Evolutionary conservation across 1,284 basidiomycete species (phyloP).

Genomic region (Psilocybe mexicana): DNA sequence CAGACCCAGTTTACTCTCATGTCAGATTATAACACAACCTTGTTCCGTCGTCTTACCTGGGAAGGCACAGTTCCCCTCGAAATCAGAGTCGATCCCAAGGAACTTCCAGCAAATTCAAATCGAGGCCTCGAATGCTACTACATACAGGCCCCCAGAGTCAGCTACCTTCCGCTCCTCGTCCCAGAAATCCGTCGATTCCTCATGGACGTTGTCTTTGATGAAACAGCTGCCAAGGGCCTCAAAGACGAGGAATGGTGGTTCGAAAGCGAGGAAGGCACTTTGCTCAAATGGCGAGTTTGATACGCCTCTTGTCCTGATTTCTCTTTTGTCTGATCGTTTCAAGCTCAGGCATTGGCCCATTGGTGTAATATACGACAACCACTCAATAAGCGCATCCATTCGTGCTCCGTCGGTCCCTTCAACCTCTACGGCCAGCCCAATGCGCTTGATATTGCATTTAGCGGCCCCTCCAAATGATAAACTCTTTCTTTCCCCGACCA

Average conservation of each 20-base stretch:
- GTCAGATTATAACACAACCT: slow-evolving; percentile 60
- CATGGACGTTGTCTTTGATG: slow-evolving; percentile 88
- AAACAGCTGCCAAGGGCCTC: slow-evolving; percentile 65
- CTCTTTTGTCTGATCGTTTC: slow-evolving; percentile 4
- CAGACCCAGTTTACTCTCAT: slow-evolving; percentile 43
- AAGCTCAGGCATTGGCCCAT: slow-evolving; percentile 89
- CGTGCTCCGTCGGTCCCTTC: slow-evolving; percentile 46
- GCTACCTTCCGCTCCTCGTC: slow-evolving; percentile 88
- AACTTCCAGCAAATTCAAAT: slow-evolving; percentile 84
- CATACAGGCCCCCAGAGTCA: slow-evolving; percentile 84
- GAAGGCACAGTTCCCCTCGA: slow-evolving; percentile 85
- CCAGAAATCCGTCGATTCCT: slow-evolving; percentile 85
- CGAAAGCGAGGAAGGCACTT: slow-evolving; percentile 73
- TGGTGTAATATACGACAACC: slow-evolving; percentile 87
- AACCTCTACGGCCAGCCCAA: slow-evolving; percentile 52
- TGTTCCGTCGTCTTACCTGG: slow-evolving; percentile 81
- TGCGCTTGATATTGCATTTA: slow-evolving; percentile 82
- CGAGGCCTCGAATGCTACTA: slow-evolving; percentile 85
- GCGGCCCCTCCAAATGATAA: slow-evolving; percentile 84
- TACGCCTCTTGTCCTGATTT: background rate
- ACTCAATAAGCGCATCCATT: slow-evolving; percentile 61
- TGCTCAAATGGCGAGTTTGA: slow-evolving; percentile 76
- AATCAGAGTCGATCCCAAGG: slow-evolving; percentile 81
- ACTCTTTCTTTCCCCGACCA: slow-evolving; percentile 73
- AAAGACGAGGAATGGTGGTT: slow-evolving; percentile 96